Base-by-base conservation (phyloP, 2,329 filamentous ascomycete genomes). In the Talaromyces sp. region DNA sequence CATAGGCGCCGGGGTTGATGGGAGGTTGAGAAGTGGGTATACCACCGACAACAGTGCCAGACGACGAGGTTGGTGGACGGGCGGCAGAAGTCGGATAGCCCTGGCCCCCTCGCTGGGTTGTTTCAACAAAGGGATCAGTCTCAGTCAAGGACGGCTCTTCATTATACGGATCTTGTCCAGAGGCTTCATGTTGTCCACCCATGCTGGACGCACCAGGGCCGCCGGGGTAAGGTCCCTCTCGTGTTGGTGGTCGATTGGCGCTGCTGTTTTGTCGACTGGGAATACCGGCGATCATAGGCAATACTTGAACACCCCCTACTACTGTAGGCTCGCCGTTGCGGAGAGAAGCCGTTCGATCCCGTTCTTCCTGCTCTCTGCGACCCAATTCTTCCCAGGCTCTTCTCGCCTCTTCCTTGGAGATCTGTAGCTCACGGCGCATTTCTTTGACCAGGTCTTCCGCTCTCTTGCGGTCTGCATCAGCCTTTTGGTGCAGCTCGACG, bases 361-460 rank as follows among this genome's bases (percentile, higher is more conserved):
- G 85, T 73, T 97, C 93, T 73, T 95, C 90, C 69, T 97, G 91
- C 73, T 97, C 94, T 53, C 91, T 85, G 53, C 93, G 84, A 22
- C 94, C 94, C 1, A 99, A 84, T 73, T 97, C 94, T 76, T 99
- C 94, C 94, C 94, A 99, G 1, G 94, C 94, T 58, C 94, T 85
- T 36, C 93, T 86, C 8, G 94, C 93, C 74, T 99, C 94, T 65
- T 97, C 93, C 69, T 96, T 97, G 39, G 92, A 95, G 61, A 99
- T 99, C 66, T 89, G 84, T 39, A 97, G 80, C 74, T 99, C 94
- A 62, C 94, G 89, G 66, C 89, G 88, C 88, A 96, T 91, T 73
- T 97, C 94, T 15, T 82, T 80, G n/a, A 96, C 82, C 65, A 91
- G 81, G 67, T 90, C 89, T 64, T 95, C 87, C 0, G 85, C 83